Evolutionary conservation across 208 protist genomes (phyloP).

Genomic region (Leishmania amazonensis): DNA sequence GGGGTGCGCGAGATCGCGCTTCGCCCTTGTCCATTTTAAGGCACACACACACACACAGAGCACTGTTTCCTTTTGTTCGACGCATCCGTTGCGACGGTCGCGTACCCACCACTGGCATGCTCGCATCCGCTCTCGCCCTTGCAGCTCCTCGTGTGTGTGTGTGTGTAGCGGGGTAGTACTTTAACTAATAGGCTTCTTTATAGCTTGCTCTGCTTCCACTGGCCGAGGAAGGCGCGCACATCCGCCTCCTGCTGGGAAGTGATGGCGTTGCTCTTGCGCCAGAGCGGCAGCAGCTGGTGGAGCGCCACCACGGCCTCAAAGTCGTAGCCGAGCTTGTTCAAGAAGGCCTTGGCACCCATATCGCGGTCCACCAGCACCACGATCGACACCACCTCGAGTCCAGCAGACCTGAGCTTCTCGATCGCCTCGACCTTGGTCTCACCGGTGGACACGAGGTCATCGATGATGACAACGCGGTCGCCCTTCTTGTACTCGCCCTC

Average conservation of each 20-base stretch:
- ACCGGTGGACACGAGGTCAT: conserved; percentile 96
- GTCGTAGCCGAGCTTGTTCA: conserved; percentile 82
- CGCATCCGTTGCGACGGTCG: neutral
- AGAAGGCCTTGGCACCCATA: conserved; percentile 93
- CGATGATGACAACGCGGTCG: conserved; percentile 92
- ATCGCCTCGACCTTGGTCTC: conserved; percentile 95
- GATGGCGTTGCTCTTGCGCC: conserved; percentile 66
- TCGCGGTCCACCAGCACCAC: conserved; percentile 96
- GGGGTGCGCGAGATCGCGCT: neutral
- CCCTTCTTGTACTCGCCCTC: conserved; percentile 94
- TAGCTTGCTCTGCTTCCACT: conserved; percentile 68
- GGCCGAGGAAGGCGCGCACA: conserved; percentile 60
- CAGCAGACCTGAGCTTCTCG: conserved; percentile 83
- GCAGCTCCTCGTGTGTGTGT: neutral
- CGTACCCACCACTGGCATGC: neutral
- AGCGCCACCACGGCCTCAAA: conserved; percentile 85
- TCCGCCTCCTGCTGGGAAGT: conserved; percentile 57
- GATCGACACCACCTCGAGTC: conserved; percentile 87
- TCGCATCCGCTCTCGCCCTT: neutral
- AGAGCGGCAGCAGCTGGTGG: conserved; percentile 77
- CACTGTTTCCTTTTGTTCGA: neutral
- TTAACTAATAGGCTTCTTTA: conserved; percentile 21
- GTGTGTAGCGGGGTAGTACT: neutral
- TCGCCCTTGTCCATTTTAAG: neutral
- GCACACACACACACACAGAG: too few species aligned